Evolutionary conservation across 2,329 filamentous ascomycete genomes (phyloP), one percentile per base, ranked within the genome.

Genomic region (Helotiales sp.): DNA sequence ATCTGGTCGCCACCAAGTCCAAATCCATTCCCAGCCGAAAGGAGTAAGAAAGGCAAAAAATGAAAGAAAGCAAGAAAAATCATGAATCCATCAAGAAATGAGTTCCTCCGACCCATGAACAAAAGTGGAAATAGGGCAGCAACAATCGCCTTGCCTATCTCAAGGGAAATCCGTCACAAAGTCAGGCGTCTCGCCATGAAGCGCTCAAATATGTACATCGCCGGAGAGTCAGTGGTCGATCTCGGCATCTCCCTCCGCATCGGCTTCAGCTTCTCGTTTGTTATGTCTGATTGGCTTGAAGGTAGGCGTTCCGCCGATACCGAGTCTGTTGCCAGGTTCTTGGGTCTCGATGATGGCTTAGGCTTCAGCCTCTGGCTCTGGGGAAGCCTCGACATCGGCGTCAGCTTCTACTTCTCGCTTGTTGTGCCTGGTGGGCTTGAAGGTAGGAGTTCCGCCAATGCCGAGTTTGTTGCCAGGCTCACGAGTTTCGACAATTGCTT

Each of bases 181-280:
- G 15, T 11, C 11, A 3, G 34, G 3, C 11, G 34, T 40, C 3
- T 7, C 8, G 34, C 34, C 15, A 6, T 8, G 6, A 47, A 24
- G 7, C 2, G 24, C 11, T 28, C 24, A 52, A 17, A 17, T 30
- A 52, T 52, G 28, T 34, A 32, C 30, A 57, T 37, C 20, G 3
- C 30, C 52, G 11, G 20, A 26, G 15, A 26, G 20, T 43, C 22
- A 37, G 26, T 40, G 3, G 30, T 50, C 49, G 13, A 30, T 49
- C 45, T 66, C n/a, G n/a, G n/a, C n/a, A n/a, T n/a, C n/a, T n/a
- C n/a, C n/a, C n/a, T n/a, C n/a, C n/a, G 40, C 26, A 2, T 59
- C 63, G n/a, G 57, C 55, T 1, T 61, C 61, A 22, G 37, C 24
- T 8, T 60, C 37, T n/a, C 57, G 57, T 20, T 60, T 60, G 6